These are phyloP conservation scores for Parsonsia alboflavescens DNA, from an alignment of 257 asterid genomes.

Conservation along the genomic window DNA sequence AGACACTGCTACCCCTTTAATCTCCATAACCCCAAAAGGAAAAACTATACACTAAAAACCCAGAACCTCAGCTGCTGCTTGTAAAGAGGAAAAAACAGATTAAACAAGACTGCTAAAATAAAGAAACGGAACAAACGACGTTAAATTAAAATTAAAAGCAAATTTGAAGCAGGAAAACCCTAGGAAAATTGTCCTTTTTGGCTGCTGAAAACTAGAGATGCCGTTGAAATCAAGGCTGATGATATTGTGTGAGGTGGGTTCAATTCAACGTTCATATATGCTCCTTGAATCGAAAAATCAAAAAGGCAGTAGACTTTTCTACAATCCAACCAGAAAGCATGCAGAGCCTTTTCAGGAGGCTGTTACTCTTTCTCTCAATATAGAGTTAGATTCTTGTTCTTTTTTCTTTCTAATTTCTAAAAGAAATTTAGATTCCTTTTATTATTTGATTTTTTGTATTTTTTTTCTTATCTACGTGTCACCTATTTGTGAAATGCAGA, in stretches of 20 bases:
- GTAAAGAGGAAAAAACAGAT: background rate
- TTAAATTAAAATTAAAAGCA: too few relatives aligned
- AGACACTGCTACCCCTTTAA: slow-evolving; percentile 39
- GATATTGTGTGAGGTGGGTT: background rate
- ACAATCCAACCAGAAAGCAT: too few relatives aligned
- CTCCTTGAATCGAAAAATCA: background rate
- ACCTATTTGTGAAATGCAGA: too few relatives aligned
- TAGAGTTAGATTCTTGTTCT: too few relatives aligned
- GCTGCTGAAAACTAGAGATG: background rate
- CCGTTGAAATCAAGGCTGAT: slow-evolving; percentile 6
- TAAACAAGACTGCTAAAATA: background rate
- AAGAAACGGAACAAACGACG: background rate
- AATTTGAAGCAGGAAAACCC: background rate
- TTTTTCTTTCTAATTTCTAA: too few relatives aligned
- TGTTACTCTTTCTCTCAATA: too few relatives aligned
- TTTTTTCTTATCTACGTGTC: too few relatives aligned
- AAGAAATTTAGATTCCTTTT: too few relatives aligned
- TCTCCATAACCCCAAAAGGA: slow-evolving; percentile 24
- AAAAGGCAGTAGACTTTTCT: background rate
- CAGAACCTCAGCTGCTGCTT: background rate
- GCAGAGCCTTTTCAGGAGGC: background rate
- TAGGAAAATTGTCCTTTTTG: background rate
- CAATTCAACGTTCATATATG: background rate
- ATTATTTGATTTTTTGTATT: too few relatives aligned
- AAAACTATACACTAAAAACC: background rate